Evolutionary conservation across 2,329 filamentous ascomycete species (phyloP).

Genomic region (Fusarium nodosum): DNA sequence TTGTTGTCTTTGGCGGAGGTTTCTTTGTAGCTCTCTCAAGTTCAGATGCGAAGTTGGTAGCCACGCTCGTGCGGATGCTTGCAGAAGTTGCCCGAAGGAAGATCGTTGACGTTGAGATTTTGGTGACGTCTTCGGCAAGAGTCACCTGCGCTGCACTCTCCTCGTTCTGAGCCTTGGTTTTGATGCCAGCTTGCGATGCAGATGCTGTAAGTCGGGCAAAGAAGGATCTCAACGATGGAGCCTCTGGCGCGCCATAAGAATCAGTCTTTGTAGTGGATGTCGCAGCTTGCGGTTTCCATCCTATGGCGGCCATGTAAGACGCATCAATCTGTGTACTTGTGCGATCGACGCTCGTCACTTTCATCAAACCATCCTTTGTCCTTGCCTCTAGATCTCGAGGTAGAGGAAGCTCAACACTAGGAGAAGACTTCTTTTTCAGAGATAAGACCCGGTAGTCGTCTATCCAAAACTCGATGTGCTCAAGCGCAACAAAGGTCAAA

Average conservation of each 20-base stretch:
- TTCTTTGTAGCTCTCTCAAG: slow-evolving; percentile 97
- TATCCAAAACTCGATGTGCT: slow-evolving; percentile 89
- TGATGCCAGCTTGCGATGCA: slow-evolving; percentile 64
- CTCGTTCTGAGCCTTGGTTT: slow-evolving; percentile 70
- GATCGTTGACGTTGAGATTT: slow-evolving; percentile 79
- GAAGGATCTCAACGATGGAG: slow-evolving; percentile 79
- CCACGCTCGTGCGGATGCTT: slow-evolving; percentile 81
- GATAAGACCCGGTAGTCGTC: slow-evolving; percentile 87
- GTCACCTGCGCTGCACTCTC: slow-evolving; percentile 73
- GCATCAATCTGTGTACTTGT: slow-evolving; percentile 95
- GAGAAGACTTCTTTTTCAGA: slow-evolving; percentile 87
- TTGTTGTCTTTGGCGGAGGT: slow-evolving; percentile 88
- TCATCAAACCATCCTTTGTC: slow-evolving; percentile 92
- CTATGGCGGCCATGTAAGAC: slow-evolving; percentile 86
- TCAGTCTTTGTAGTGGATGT: slow-evolving; percentile 61
- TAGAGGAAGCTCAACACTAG: slow-evolving; percentile 77
- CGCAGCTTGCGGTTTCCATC: slow-evolving; percentile 76
- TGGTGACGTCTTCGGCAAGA: slow-evolving; percentile 79
- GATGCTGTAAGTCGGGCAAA: slow-evolving; percentile 80
- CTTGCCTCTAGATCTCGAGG: slow-evolving; percentile 84
- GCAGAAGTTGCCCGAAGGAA: slow-evolving; percentile 92
- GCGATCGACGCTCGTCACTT: slow-evolving; percentile 81
- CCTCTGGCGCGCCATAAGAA: slow-evolving; percentile 62
- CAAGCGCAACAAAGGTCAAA: slow-evolving; percentile 91
- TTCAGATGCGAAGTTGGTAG: slow-evolving; percentile 80